Evolutionary conservation across 2,329 filamentous ascomycete genomes (phyloP), one percentile per base, ranked within the genome.

Genomic region (Epichloe coenophiala): DNA sequence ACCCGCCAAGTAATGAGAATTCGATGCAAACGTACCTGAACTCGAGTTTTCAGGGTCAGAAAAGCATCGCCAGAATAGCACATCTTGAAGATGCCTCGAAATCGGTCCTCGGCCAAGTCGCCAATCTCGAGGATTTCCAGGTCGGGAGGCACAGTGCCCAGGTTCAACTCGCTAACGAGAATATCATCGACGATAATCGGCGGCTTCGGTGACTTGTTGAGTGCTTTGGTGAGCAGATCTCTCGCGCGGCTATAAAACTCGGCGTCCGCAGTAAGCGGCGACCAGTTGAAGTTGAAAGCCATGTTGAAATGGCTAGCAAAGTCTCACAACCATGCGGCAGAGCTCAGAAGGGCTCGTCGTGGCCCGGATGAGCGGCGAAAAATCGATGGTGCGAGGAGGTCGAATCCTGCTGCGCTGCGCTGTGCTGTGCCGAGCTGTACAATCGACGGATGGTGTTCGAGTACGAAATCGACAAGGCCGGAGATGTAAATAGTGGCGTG

Each of bases 251-350:
- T 81, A 71, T 91, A 91, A 69, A 93, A 93, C 60, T 83, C 80
- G 63, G 88, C 91, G 73, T 97, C 93, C 64, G 91, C 91, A 72
- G 94, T 93, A 58, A 98, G 78, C 65, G 93, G 93, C 79, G 89
- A 95, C 93, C 93, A 98, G 88, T 97, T 97, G 86, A 98, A 98
- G 77, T 97, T 97, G 86, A 98, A 98, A 60, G 93, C 93, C 93
- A 98, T 98, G 70, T 71, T 76, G 69, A 71, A 69, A 71, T 72
- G 69, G 70, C 71, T 56, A 57, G 63, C 57, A 61, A 58, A 49
- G 59, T 58, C 59, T 61, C 60, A 60, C 56, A 53, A 62, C 59
- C 67, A 69, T 69, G 58, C 56, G 57, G 48, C 55, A 53, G 55
- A 48, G 54, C 53, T 42, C 48, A 56, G 54, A 56, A 56, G 56